A percentile compares a stretch with the other conserved stretches of the same genome.
These are phyloP conservation scores for Wickerhamomyces xylosicus DNA, from an alignment of 805 yeast genomes.

Conservation along the genomic window DNA sequence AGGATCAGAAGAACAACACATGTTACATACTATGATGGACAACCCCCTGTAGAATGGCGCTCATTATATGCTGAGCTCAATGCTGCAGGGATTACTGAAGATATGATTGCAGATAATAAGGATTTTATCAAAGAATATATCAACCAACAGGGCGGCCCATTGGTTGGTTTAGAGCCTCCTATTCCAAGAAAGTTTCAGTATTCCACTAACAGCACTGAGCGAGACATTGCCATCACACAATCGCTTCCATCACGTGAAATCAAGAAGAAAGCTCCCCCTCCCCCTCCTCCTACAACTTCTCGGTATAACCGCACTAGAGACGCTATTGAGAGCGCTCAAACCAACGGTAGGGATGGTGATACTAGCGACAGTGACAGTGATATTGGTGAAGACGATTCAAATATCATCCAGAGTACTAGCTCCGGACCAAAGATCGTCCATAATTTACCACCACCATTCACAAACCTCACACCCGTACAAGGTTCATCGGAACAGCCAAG, in stretches of 20 bases:
- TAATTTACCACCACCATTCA: conserved; percentile 16
- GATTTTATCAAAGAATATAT: conserved; percentile 77
- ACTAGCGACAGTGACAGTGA: not conserved
- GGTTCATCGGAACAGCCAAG: too few species aligned
- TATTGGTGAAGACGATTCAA: too few species aligned
- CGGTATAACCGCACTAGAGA: not conserved
- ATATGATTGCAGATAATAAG: conserved; percentile 80
- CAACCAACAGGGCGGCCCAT: conserved; percentile 62
- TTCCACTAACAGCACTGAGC: conserved; percentile 7
- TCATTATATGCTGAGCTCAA: conserved; percentile 63
- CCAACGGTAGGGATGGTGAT: too few species aligned
- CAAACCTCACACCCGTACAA: not conserved
- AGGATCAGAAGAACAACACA: conserved; percentile 47
- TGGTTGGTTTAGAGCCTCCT: conserved; percentile 81
- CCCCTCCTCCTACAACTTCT: conserved; percentile 26
- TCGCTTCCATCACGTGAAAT: conserved; percentile 19
- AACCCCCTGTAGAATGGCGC: conserved; percentile 82
- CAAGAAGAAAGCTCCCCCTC: conserved; percentile 30
- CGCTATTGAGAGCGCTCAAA: too few species aligned
- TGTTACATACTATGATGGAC: conserved; percentile 60
- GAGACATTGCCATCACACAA: not conserved
- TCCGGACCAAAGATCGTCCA: conserved; percentile 4
- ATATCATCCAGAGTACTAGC: too few species aligned
- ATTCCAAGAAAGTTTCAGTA: conserved; percentile 50
- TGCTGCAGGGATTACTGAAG: conserved; percentile 72